Base-by-base conservation (phyloP, 2,329 filamentous ascomycete genomes). In the Xylariaceae sp. region DNA sequence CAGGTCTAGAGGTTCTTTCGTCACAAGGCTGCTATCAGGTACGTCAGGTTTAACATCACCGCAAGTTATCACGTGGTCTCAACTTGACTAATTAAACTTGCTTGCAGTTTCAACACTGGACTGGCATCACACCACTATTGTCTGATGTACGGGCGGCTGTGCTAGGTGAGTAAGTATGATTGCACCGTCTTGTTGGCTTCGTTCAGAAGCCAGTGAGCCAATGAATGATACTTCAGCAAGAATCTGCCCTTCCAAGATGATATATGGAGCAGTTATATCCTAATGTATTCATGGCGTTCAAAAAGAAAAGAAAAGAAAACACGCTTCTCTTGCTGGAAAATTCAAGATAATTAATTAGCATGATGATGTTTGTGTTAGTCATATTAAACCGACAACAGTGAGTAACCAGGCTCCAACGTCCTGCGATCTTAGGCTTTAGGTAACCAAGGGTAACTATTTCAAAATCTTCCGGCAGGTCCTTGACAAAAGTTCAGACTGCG, bases 21-120 rank as follows among this genome's bases (percentile, higher is more conserved):
- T 91, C 90, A 4, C 95, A 99, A 74, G 95, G 85, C n/a, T 87
- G 84, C 79, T 90, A 93, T 76, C 93, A 96, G 81, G 88, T 90
- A 80, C 69, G 82, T 77, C 41, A 18, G 29, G 45, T 19, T 52
- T 20, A 3, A 53, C 43, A 16, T 37, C 5, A 19, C 19, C n/a
- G 6, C 2, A 19, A 20, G 20, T 14, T 19, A 32, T 20, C n/a
- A 45, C 42, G n/a, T 32, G n/a, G n/a, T 18, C 6, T 16, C 23
- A 14, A 7, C n/a, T 41, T 43, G 57, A 51, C 56, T 65, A 60
- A 66, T 68, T 67, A 57, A 65, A 56, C 56, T 19, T 42, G 9
- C 42, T 29, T 54, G 20, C 65, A 90, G 86, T 93, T 91, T 73
- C 83, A 91, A 75, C 81, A 88, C 52, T 96, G 92, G 92, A 96